Percentiles rank a stretch among this genome's conserved stretches.
Evolutionary conservation across 2,329 filamentous ascomycete species (phyloP).

Genomic region (Basipetospora sp.): DNA sequence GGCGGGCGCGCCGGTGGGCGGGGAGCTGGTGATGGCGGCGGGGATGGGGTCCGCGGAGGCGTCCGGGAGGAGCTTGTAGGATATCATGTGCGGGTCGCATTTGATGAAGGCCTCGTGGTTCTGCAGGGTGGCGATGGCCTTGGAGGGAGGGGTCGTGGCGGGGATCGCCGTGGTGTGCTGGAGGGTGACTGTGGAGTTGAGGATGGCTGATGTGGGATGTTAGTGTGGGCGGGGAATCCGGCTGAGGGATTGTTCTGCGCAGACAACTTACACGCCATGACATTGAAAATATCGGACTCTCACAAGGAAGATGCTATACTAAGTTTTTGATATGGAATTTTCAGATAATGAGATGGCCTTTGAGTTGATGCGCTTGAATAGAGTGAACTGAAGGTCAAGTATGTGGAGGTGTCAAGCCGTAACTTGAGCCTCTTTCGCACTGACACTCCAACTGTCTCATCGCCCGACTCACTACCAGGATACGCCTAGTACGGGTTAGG

Average conservation of each 20-base stretch:
- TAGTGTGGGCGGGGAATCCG: not conserved
- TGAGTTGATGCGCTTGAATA: no score
- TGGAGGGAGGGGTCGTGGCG: conserved; percentile 17
- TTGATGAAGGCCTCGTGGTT: conserved; percentile 36
- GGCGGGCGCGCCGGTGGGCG: conserved; percentile 13
- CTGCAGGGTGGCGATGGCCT: conserved; percentile 32
- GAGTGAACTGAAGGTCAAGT: no score
- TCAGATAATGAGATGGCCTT: no score
- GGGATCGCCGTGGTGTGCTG: conserved; percentile 30
- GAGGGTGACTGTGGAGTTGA: conserved; percentile 29
- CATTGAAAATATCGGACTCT: no score
- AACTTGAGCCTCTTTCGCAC: no score
- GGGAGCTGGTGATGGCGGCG: conserved; percentile 1
- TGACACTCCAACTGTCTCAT: conserved; percentile 5
- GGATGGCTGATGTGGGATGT: conserved; percentile 17
- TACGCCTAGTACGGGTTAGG: no score
- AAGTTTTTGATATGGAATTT: no score
- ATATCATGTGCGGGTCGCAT: conserved; percentile 36
- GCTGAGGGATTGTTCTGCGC: not conserved
- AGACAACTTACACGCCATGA: conserved; percentile 4
- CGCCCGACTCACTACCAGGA: no score
- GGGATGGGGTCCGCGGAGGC: conserved; percentile 10
- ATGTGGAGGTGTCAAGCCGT: no score
- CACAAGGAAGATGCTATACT: no score
- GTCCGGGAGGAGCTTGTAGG: conserved; percentile 23